Conservation (phyloP, 495 filamentous ascomycete genomes). For the Penicillium waksmanii region DNA sequence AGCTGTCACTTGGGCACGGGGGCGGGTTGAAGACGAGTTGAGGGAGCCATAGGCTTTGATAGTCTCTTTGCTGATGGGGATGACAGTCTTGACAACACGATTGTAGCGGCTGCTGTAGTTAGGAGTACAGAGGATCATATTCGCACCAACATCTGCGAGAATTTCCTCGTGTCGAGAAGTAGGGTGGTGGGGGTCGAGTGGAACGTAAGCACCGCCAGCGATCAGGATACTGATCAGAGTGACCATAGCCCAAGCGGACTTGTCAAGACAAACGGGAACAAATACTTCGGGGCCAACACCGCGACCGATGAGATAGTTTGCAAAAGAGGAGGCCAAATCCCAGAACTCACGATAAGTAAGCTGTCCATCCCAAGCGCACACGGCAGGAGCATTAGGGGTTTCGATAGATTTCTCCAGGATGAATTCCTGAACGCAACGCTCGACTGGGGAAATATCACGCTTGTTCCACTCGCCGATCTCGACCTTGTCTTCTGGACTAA, state of each 20-base stretch:
- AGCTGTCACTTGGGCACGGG: constrained; percentile 14
- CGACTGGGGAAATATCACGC: constrained; percentile 29
- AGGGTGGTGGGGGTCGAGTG: constrained; percentile 62
- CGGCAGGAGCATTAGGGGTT: constrained; percentile 40
- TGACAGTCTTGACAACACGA: constrained; percentile 36
- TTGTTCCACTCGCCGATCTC: constrained; percentile 41
- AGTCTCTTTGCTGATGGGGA: constrained; percentile 43
- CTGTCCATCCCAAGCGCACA: constrained; percentile 51
- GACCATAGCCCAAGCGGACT: constrained; percentile 58
- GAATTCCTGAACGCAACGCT: constrained; percentile 54
- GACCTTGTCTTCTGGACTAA: constrained; percentile 38
- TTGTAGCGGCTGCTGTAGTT: constrained; percentile 33
- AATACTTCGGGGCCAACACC: constrained; percentile 53
- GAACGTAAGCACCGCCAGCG: constrained; percentile 62
- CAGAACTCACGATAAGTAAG: constrained; percentile 45
- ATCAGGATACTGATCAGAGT: constrained; percentile 56
- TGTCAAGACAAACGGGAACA: constrained; percentile 62
- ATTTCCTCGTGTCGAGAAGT: constrained; percentile 47
- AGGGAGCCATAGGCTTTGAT: constrained; percentile 38
- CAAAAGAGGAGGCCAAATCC: constrained; percentile 39
- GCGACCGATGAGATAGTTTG: constrained; percentile 41
- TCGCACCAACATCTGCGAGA: constrained; percentile 40
- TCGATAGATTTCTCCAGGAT: constrained; percentile 29
- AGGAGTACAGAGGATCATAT: constrained; percentile 45
- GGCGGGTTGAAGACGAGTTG: constrained; percentile 7